Evolutionary conservation across 495 filamentous ascomycete genomes (phyloP).

Genomic region (Penicillium flavigenum): DNA sequence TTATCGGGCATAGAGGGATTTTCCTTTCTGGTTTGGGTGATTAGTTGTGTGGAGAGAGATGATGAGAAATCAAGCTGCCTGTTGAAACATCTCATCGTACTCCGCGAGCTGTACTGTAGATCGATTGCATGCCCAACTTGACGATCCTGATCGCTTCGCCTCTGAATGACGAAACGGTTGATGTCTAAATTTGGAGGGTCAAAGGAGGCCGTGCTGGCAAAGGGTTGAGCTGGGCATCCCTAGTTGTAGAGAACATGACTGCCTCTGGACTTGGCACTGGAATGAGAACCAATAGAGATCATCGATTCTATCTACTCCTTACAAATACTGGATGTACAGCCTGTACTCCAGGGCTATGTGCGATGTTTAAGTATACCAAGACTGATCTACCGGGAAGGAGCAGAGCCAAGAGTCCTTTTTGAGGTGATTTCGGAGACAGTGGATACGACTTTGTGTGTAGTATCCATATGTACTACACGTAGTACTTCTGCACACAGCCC

Average conservation of each 20-base stretch:
- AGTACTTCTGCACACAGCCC: background rate
- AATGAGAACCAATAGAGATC: background rate
- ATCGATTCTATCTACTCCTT: background rate
- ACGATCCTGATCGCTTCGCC: conserved; percentile 7
- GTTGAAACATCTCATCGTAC: conserved; percentile 4
- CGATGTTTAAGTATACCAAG: conserved; percentile 19
- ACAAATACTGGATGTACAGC: background rate
- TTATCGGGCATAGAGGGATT: conserved; percentile 9
- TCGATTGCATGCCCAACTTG: conserved; percentile 13
- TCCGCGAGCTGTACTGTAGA: background rate
- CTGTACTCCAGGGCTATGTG: background rate
- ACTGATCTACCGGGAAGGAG: conserved; percentile 22
- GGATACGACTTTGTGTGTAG: background rate
- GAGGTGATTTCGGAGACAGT: conserved; percentile 4
- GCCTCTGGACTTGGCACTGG: conserved; percentile 7
- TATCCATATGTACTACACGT: background rate
- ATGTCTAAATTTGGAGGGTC: conserved; percentile 1
- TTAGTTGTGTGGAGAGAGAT: conserved; percentile 9
- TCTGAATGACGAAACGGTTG: conserved; percentile 4
- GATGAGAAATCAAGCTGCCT: conserved; percentile 6
- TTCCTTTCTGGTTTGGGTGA: background rate
- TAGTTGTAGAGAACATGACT: conserved; percentile 6
- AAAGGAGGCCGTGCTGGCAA: conserved; percentile 6
- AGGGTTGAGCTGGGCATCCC: conserved; percentile 9
- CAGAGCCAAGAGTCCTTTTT: conserved; percentile 12